These are phyloP conservation scores for Austropuccinia psidii DNA, from an alignment of 1,284 basidiomycete species.

Conservation along the genomic window DNA sequence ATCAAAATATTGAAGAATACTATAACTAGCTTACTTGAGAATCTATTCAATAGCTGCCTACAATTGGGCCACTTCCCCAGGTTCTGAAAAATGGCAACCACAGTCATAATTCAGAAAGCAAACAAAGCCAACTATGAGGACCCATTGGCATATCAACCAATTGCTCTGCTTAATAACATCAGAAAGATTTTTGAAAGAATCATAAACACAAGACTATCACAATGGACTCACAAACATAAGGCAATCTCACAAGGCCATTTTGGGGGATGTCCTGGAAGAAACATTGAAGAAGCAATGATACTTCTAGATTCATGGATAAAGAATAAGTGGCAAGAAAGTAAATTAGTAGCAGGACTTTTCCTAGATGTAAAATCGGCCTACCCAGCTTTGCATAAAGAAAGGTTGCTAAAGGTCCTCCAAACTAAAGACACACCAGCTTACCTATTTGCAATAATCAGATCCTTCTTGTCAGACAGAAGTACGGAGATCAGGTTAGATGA, in stretches of 20 bases:
- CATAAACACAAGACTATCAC: background rate
- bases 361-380: conserved; percentile 16
- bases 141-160: background rate
- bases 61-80: background rate
- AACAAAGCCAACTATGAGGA: background rate
- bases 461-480: background rate
- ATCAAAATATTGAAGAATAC: background rate
- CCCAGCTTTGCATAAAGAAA: background rate
- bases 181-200: conserved; percentile 21
- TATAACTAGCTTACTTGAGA: background rate
- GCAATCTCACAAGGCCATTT: background rate
- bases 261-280: background rate
- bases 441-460: background rate
- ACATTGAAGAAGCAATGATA: background rate
- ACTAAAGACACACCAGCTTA: background rate
- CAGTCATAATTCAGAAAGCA: conserved; percentile 2
- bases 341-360: background rate
- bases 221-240: background rate
- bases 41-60: background rate
- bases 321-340: background rate
- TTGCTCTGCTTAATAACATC: background rate
- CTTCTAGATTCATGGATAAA: background rate
- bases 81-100: background rate
- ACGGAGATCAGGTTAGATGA: background rate
- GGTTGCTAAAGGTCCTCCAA: background rate